Evolutionary conservation across 2,329 filamentous ascomycete species (phyloP).

Genomic region (Ophiosphaerella herpotricha): DNA sequence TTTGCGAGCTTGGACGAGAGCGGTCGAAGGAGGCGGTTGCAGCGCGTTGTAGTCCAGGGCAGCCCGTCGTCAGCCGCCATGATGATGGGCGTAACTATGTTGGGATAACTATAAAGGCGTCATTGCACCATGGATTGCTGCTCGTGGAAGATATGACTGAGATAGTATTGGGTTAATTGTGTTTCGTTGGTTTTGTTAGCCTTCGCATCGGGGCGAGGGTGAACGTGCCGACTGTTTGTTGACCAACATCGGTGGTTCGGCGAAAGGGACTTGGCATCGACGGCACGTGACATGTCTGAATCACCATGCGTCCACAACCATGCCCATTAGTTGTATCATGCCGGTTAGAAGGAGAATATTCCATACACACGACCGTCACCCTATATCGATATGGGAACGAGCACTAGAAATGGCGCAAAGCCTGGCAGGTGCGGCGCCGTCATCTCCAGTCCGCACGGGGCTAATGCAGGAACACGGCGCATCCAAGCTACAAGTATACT

Average conservation of each 20-base stretch:
- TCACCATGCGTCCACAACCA: not conserved
- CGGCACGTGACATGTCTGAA: not conserved
- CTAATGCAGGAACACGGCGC: not conserved
- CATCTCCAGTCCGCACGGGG: not conserved
- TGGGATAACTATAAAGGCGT: slow-evolving; percentile 17
- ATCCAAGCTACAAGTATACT: too few relatives aligned
- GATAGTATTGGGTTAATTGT: not conserved
- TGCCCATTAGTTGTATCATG: not conserved
- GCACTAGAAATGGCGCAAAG: too few relatives aligned
- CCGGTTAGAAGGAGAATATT: too few relatives aligned
- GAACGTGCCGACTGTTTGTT: slow-evolving; percentile 17
- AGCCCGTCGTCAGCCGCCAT: slow-evolving; percentile 40
- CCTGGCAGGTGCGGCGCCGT: not conserved
- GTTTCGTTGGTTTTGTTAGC: too few relatives aligned
- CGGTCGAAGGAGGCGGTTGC: slow-evolving; percentile 50
- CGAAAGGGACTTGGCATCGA: slow-evolving; percentile 10
- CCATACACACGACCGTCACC: too few relatives aligned
- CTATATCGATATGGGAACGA: too few relatives aligned
- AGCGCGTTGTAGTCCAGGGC: slow-evolving; percentile 50
- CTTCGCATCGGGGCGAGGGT: not conserved
- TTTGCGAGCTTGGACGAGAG: slow-evolving; percentile 48
- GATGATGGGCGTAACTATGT: slow-evolving; percentile 22
- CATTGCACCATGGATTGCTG: slow-evolving; percentile 12
- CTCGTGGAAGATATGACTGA: slow-evolving; percentile 5
- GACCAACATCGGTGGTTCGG: slow-evolving; percentile 25